Evolutionary conservation across 345 rosid species (phyloP), one percentile per base, ranked within the genome.

Genomic region (Camelina neglecta): DNA sequence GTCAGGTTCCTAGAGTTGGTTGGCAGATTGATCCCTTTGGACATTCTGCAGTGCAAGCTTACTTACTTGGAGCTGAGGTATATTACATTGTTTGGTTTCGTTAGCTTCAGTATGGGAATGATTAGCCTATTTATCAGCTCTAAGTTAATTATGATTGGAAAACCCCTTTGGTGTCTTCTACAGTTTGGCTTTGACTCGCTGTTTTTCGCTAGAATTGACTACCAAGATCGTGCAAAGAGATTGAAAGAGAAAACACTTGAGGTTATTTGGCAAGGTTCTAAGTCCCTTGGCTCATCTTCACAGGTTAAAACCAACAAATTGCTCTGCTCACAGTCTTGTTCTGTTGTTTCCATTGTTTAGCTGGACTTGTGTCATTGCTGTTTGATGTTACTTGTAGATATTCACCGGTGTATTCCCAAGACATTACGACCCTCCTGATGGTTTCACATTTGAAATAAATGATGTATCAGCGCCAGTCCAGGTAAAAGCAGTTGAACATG

Each of bases 11-110:
- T 9, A 88, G 98, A 83, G 93, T 93, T n/a, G 98, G 98, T 77
- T 93, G 98, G 98, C 97, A 93, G 80, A 93, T 93, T 15, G 98
- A 93, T 69, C 97, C 98, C 60, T 93, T 93, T 61, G 97, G 98
- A 47, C 98, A 93, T 84, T 93, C 98, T 75, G 91, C 98, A 65
- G 98, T 75, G 53, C 97, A 93, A 80, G 97, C 96, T 71, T 93
- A 93, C 81, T 83, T 93, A 83, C 92, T 93, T 65, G 95, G 98
- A 11, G 92, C 98, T 23, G 98, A 93, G 96, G 98, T 91, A 88
- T 20, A 16, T 3, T 29, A 45, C 38, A 6, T 60, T 13, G 24
- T 50, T 75, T 23, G 33, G 51, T 69, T 50, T 11, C 41, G 55
- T 49, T 57, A 0, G 4, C 21, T 75, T 63, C 12, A 8, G 41